Base-by-base conservation (phyloP, 2,329 filamentous ascomycete genomes). In the Calycina marina region DNA sequence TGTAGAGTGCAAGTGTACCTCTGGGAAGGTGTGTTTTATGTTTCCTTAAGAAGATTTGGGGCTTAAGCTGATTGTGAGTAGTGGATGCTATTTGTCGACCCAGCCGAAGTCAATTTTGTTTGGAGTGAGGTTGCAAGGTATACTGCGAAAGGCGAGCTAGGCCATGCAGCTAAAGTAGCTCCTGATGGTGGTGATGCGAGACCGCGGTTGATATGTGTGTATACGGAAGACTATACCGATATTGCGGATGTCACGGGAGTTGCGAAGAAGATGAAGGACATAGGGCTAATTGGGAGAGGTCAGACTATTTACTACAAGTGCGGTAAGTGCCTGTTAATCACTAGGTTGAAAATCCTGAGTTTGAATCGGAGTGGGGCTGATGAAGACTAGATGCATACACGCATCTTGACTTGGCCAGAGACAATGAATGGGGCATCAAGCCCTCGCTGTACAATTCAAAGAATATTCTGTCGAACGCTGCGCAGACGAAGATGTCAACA, bases 211-310 rank as follows among this genome's bases (percentile, higher is more conserved):
- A 72, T 92, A 15, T 86, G 79, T 42, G 61, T 92, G 5, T 92
- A 92, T 53, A 92, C 82, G 4, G 59, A 61, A 25, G 72, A 93
- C 51, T 90, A 85, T 49, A 59, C 59, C 16, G 73, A 92, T 48
- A 62, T 58, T 31, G 58, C 63, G 4, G 82, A 92, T 49, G 67
- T 92, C 4, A 63, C 61, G 16, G 65, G 78, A 26, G 78, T 92
- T 4, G 57, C 88, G 24, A 49, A 60, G 36, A 66, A 61, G 41
- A 54, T 92, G 39, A 64, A 66, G 31, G 61, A 72, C 34, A 58
- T 85, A 36, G 72, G 66, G 5, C 56, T 90, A 22, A 61, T 77
- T 31, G 59, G 60, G 18, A 38, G 51, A 13, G 55, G 42, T 30
- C 59, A 57, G 28, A 57, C 62, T 1, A 73, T 90, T 30, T 88